Evolutionary conservation across 2,329 filamentous ascomycete genomes (phyloP), one percentile per base, ranked within the genome.

Genomic region (Monosporascus sp.): DNA sequence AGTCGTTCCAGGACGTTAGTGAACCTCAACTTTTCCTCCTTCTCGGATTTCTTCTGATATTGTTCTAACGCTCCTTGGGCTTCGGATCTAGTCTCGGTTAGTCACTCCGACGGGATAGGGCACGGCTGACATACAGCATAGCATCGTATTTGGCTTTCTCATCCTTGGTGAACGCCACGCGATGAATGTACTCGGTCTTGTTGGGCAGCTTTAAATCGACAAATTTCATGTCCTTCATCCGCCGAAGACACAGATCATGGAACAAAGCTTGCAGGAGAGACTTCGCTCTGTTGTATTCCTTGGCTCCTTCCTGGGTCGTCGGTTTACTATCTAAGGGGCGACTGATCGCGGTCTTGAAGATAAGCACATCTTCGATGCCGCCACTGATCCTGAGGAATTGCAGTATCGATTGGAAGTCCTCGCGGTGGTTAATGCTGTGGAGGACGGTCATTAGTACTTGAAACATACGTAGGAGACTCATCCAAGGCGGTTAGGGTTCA

Each of bases 181-280:
- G 82, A 62, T 94, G 86, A 6, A 94, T 77, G 59, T 87, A 91
- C 65, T 93, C 90, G 1, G 84, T 86, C 64, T 95, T 84, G 16
- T 84, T 76, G 0, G 91, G 91, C 8, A 96, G 77, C 57, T 85
- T 87, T 20, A 96, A 75, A 60, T 96, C 90, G 50, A 96, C 82
- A 64, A 95, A 96, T 5, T 80, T 80, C 91, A 96, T 96, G 52
- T 93, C 86, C 68, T 96, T 96, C 69, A 85, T 87, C 38, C 91
- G 83, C 38, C 91, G 83, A 22, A 96, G 76, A 62, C 89, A 94
- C 47, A 96, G 80, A 19, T 88, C 85, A n/a, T 79, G 78, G 84
- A 96, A 92, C 45, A 96, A 77, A 5, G 84, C 80, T 64, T 93
- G 88, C 3, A 95, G 77, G 3, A 93, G 73, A 11, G 79, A 70